phyloP scores from a whole-genome alignment of 2,329 filamentous ascomycete genomes.

The Fusarium odoratissimum region DNA sequence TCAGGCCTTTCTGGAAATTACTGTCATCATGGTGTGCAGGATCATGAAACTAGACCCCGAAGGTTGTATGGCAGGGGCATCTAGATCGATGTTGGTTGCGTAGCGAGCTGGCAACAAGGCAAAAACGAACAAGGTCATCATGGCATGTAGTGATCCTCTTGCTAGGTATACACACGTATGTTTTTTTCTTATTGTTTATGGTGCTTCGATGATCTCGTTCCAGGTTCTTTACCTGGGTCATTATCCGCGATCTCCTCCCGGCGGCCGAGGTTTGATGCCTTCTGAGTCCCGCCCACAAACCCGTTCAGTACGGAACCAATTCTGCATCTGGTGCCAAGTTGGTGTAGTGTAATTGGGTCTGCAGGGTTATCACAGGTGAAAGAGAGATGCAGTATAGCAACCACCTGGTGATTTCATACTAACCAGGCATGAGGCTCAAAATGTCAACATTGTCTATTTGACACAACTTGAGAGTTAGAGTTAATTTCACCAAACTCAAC shows the following conservation, averaged over 20 bases:
- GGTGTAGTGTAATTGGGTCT: slow-evolving; percentile 38
- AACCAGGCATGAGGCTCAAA: background rate
- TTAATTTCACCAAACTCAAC: no score
- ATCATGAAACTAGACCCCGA: slow-evolving; percentile 40
- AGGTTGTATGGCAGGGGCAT: slow-evolving; percentile 28
- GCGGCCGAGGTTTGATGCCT: slow-evolving; percentile 22
- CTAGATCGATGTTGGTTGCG: slow-evolving; percentile 28
- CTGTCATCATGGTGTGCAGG: slow-evolving; percentile 35
- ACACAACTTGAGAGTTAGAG: background rate
- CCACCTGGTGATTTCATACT: background rate
- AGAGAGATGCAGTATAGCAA: slow-evolving; percentile 27
- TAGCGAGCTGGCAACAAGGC: slow-evolving; percentile 27
- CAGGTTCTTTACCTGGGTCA: background rate
- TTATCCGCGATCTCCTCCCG: slow-evolving; percentile 23
- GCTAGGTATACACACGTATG: background rate
- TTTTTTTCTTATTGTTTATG: background rate
- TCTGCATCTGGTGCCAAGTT: slow-evolving; percentile 31
- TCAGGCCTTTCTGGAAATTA: slow-evolving; percentile 43
- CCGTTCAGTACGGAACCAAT: slow-evolving; percentile 32
- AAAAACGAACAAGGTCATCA: slow-evolving; percentile 10
- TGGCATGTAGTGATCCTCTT: background rate
- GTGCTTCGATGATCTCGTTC: background rate
- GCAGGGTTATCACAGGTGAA: slow-evolving; percentile 40
- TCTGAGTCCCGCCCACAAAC: slow-evolving; percentile 15
- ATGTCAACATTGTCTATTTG: background rate